Evolutionary conservation across 2,329 filamentous ascomycete species (phyloP).

Genomic region (Cladosporium sp.): DNA sequence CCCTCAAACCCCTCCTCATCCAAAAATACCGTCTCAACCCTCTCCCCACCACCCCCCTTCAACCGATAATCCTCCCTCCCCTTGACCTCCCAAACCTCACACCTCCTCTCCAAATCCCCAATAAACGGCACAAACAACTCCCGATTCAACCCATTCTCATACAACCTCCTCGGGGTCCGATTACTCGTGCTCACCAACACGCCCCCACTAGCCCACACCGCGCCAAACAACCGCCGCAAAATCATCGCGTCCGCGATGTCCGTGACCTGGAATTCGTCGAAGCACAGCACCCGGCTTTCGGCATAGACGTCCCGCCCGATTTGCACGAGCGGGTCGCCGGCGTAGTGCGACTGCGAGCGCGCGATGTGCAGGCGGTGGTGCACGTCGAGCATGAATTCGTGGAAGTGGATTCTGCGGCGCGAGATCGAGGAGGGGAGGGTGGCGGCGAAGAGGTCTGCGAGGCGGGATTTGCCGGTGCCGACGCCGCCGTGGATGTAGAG

Average conservation of each 20-base stretch:
- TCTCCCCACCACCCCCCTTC: constrained; percentile 38
- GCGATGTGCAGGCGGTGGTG: constrained; percentile 87
- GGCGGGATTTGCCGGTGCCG: constrained; percentile 96
- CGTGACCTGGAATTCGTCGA: constrained; percentile 98
- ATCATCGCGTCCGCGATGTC: constrained; percentile 99
- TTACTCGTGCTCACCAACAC: constrained; percentile 98
- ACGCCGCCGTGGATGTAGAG: constrained; percentile 96
- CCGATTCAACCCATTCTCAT: constrained; percentile 93
- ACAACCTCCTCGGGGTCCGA: constrained; percentile 88
- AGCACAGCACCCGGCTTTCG: constrained; percentile 83
- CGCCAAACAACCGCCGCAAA: constrained; percentile 78
- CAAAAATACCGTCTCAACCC: constrained; percentile 30
- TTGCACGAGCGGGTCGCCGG: constrained; percentile 87
- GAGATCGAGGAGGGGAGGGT: constrained; percentile 81
- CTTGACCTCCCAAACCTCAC: constrained; percentile 80
- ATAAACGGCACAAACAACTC: constrained; percentile 66
- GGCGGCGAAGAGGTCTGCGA: constrained; percentile 98
- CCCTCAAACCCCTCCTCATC: constrained; percentile 8
- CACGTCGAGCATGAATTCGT: constrained; percentile 99
- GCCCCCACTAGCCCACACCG: constrained; percentile 93
- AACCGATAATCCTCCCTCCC: constrained; percentile 66
- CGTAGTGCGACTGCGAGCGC: constrained; percentile 84
- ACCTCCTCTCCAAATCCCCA: constrained; percentile 70
- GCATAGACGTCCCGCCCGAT: constrained; percentile 90
- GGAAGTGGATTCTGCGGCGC: constrained; percentile 95